Evolutionary conservation across 371 early-diverging fungal genomes (phyloP).

Genomic region (Mucor lusitanicus): DNA sequence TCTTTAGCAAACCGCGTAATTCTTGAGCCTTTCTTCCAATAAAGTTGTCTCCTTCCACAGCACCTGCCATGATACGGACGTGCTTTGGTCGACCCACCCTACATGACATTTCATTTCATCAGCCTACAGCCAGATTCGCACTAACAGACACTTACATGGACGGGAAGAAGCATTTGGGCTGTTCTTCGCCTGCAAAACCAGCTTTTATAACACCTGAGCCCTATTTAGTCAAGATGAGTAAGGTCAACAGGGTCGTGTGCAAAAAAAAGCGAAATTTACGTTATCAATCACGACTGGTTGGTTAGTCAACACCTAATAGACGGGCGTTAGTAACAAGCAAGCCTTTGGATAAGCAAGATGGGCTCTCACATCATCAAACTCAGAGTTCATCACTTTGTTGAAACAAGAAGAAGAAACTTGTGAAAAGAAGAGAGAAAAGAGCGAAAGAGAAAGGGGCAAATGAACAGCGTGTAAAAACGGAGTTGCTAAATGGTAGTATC

Average conservation of each 20-base stretch:
- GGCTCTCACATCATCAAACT: slow-evolving; percentile 51
- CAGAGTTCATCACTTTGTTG: slow-evolving; percentile 37
- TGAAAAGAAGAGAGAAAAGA: background rate
- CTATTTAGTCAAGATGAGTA: slow-evolving; percentile 42
- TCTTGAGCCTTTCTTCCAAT: slow-evolving; percentile 95
- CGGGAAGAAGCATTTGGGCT: slow-evolving; percentile 92
- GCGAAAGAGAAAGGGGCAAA: background rate
- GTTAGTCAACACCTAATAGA: slow-evolving; percentile 82
- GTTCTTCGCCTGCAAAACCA: slow-evolving; percentile 97
- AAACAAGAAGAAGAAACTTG: background rate
- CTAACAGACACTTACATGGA: slow-evolving; percentile 62
- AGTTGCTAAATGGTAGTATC: background rate
- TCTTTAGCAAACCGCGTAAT: slow-evolving; percentile 86
- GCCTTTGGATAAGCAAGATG: background rate
- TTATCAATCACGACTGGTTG: slow-evolving; percentile 84
- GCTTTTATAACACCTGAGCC: slow-evolving; percentile 97
- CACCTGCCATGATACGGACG: slow-evolving; percentile 95
- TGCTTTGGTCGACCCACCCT: slow-evolving; percentile 96
- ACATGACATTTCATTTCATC: background rate
- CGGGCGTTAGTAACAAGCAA: slow-evolving; percentile 1
- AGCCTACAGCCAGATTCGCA: background rate
- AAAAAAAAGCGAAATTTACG: slow-evolving; percentile 32
- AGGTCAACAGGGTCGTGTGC: background rate
- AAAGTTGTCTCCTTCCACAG: slow-evolving; percentile 91
- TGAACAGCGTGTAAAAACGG: background rate